Evolutionary conservation across 306 rosid genomes (phyloP).

Genomic region (Cucurbita ficifolia): DNA sequence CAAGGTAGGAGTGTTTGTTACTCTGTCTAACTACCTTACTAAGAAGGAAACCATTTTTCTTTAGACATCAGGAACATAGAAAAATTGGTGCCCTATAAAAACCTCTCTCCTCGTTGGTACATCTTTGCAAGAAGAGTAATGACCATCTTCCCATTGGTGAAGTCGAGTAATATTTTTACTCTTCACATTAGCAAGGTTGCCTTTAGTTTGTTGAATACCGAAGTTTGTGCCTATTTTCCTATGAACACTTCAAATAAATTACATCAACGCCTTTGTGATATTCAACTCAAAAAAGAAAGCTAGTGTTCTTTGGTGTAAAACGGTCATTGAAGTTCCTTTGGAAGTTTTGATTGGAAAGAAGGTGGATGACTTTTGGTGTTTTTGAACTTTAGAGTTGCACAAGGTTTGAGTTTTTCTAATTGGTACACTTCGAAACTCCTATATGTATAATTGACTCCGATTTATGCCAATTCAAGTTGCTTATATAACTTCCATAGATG

Average conservation of each 20-base stretch:
- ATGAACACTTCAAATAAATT: too few species aligned
- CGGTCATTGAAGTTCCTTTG: background rate
- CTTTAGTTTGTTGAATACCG: background rate
- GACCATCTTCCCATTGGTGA: background rate
- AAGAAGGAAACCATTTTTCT: background rate
- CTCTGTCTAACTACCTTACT: background rate
- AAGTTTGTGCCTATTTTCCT: background rate
- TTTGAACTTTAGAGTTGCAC: background rate
- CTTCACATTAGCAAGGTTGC: background rate
- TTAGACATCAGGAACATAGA: background rate
- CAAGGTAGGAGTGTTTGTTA: background rate
- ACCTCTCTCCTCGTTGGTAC: background rate
- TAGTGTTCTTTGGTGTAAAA: background rate
- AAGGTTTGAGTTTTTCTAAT: background rate
- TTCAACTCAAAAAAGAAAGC: background rate
- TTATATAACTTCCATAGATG: background rate
- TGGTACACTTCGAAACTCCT: background rate
- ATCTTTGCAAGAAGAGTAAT: background rate
- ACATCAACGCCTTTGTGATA: background rate
- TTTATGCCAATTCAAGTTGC: background rate
- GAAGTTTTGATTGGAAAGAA: background rate
- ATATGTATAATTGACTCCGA: background rate
- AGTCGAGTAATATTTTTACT: too few species aligned
- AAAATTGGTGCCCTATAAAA: background rate
- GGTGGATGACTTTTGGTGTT: background rate